These are phyloP conservation scores for Ganoderma multipileum DNA, from an alignment of 1,284 basidiomycete species.

Conservation along the genomic window DNA sequence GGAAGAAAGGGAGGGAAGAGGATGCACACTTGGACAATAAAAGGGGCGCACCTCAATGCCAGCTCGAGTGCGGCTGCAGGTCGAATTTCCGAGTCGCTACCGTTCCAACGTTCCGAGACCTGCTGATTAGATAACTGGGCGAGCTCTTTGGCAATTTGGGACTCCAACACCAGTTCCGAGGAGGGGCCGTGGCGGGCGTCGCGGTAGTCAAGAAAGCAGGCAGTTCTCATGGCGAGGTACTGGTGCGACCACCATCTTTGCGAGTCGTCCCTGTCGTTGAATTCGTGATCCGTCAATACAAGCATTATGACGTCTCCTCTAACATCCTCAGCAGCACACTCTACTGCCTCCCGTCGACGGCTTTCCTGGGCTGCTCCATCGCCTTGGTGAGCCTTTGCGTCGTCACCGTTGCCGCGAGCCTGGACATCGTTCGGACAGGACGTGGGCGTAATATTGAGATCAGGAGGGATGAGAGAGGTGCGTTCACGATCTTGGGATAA, in stretches of 20 bases:
- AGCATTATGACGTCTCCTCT: background rate
- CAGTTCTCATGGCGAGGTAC: constrained; percentile 9
- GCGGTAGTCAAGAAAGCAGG: constrained; percentile 18
- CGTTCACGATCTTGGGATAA: background rate
- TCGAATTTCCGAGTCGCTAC: background rate
- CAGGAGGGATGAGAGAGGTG: too few species aligned
- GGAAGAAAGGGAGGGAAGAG: background rate
- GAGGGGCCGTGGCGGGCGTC: constrained; percentile 6
- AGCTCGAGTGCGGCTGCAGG: constrained; percentile 19
- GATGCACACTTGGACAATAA: too few species aligned
- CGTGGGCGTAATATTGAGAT: too few species aligned
- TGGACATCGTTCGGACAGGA: background rate
- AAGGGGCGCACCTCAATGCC: constrained; percentile 17
- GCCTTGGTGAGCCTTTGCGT: background rate
- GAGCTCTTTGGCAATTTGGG: constrained; percentile 9
- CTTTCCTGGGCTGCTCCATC: background rate
- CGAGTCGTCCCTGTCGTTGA: background rate
- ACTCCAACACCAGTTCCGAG: background rate
- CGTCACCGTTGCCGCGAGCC: background rate
- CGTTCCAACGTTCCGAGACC: constrained; percentile 11
- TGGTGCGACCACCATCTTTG: constrained; percentile 6
- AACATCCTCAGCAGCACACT: background rate
- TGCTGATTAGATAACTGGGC: background rate
- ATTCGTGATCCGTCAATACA: background rate
- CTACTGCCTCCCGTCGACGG: background rate